Percentiles rank a stretch among this genome's conserved stretches.
phyloP scores from a whole-genome alignment of 208 protist species.

The Acanthamoeba lenticulata region DNA sequence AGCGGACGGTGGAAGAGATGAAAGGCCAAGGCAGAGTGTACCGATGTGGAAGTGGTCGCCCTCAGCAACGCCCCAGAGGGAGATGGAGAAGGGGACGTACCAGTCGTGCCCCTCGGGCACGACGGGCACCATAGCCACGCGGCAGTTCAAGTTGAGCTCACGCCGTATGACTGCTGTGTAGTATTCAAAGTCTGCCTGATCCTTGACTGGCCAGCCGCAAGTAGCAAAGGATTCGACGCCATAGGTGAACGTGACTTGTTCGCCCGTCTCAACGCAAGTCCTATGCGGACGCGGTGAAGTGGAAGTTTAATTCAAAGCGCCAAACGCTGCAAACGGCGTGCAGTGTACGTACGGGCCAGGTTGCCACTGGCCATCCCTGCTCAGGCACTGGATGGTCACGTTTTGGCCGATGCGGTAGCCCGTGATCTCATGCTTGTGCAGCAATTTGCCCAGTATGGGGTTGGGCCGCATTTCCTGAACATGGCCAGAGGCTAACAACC shows the following conservation, averaged over 20 bases:
- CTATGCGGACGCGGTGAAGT: not conserved
- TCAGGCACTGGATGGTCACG: not conserved
- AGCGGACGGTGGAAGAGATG: not conserved
- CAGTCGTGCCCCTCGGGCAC: conserved; percentile 38
- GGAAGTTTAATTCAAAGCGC: not conserved
- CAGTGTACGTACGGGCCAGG: conserved; percentile 13
- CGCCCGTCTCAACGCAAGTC: not conserved
- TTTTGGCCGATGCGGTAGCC: conserved; percentile 42
- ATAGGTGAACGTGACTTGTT: conserved; percentile 11
- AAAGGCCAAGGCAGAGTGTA: not conserved
- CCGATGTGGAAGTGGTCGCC: conserved; percentile 34
- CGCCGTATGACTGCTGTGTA: not conserved
- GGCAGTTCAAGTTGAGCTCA: conserved; percentile 1
- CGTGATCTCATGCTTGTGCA: not conserved
- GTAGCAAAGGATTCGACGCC: conserved; percentile 1
- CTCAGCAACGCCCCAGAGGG: conserved; percentile 26
- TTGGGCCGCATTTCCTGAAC: too few species aligned
- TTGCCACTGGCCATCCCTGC: not conserved
- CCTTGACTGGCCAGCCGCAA: not conserved
- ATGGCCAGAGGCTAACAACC: too few species aligned
- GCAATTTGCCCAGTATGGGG: not conserved
- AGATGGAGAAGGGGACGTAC: conserved; percentile 61
- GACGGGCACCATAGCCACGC: conserved; percentile 45
- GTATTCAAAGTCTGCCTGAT: not conserved
- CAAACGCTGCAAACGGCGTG: not conserved